phyloP scores from a whole-genome alignment of 2,329 filamentous ascomycete genomes.

The Periconia digitata region DNA sequence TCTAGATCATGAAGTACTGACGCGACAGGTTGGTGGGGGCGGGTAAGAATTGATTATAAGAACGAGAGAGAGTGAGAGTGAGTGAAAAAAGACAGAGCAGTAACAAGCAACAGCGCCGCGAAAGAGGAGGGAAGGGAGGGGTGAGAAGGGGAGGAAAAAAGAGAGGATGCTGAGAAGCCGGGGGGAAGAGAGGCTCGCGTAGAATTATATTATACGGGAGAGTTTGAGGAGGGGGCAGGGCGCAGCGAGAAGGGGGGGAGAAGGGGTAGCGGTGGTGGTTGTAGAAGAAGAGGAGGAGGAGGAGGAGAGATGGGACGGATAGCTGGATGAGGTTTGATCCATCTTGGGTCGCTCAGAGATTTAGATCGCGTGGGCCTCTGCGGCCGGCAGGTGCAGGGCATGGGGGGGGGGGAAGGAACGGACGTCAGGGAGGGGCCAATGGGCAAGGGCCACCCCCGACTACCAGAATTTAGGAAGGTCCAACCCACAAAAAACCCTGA shows the following conservation, averaged over 20 bases:
- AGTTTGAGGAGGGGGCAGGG: conserved; percentile 1
- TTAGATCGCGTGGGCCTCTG: too few species aligned
- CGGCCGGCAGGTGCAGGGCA: conserved; percentile 9
- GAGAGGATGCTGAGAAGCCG: background rate
- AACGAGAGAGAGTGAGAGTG: background rate
- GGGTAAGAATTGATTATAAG: background rate
- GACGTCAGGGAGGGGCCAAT: conserved; percentile 20
- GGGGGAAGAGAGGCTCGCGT: background rate
- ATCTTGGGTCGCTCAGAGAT: too few species aligned
- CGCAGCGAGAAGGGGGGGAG: conserved; percentile 19
- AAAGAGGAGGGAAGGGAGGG: background rate
- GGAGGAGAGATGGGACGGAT: background rate
- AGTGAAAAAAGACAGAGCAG: background rate
- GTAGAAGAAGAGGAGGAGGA: conserved; percentile 2
- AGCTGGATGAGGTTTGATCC: too few species aligned
- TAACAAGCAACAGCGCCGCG: background rate
- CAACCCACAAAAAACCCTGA: conserved; percentile 13
- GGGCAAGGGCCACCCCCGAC: conserved; percentile 21
- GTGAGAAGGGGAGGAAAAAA: background rate
- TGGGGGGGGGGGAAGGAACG: conserved; percentile 1
- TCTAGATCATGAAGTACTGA: background rate
- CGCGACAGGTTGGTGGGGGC: background rate
- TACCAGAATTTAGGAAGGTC: conserved; percentile 20
- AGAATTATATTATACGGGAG: too few species aligned
- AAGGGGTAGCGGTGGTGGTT: conserved; percentile 13